Base-by-base conservation (phyloP, 2,329 filamentous ascomycete genomes). In the Fusarium sarcochroum region DNA sequence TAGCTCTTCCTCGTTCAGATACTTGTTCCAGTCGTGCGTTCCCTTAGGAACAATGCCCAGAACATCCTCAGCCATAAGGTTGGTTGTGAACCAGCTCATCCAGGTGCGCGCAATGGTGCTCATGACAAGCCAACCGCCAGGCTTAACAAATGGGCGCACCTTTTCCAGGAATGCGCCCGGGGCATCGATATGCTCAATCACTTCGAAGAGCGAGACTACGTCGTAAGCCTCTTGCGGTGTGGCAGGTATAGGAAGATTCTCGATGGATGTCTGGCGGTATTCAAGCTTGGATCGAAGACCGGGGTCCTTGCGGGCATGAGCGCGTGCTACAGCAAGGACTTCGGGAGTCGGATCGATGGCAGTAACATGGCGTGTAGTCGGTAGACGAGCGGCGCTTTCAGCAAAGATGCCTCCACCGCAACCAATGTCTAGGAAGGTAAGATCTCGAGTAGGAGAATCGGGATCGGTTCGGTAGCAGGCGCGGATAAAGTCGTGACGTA, bases 371-470 rank as follows among this genome's bases (percentile, higher is more conserved):
- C 77, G 76, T 0, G 91, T 92, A 41, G 81, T 84, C 1, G 86
- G 80, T 34, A 94, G 80, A 7, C 93, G 86, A 1, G 93, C 93
- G 1, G 93, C 92, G 18, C 89, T 92, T 80, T 98, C 96, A 59
- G 95, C 94, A 78, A 98, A 98, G 78, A 98, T 98, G 65, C 96
- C 96, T 21, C 95, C 96, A 65, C 96, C 96, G 80, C 96, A 98
- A 70, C 96, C 96, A 60, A 99, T 88, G 79, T 99, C 96, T 53
- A 99, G 90, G 79, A 93, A 97, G 34, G 86, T 85, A 6, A 93
- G 83, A 10, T 74, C 69, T 49, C 81, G 69, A 10, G 79, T 64
- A 23, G 81, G 75, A 32, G 66, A 52, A 46, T 82, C 80, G 62
- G 81, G 80, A 45, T 86, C 83, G 20, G 87, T 86, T 68, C 73